Conservation (phyloP, 352 stramenopile species). For the Globisporangium parvum region DNA sequence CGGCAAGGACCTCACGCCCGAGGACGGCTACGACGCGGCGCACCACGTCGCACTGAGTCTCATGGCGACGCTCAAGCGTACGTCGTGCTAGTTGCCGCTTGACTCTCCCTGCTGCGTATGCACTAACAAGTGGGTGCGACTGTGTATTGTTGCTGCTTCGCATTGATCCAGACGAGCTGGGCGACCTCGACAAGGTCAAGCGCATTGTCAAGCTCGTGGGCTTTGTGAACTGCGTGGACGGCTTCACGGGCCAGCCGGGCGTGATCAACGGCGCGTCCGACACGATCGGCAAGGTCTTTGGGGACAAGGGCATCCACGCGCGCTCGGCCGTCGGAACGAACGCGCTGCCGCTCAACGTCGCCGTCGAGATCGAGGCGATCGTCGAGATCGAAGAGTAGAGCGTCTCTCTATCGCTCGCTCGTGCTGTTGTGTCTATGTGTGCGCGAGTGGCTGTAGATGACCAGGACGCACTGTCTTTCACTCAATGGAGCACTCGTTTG, state of each 20-base stretch:
- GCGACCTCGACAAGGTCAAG: conserved; percentile 84
- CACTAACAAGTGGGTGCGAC: no score
- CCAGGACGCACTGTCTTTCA: no score
- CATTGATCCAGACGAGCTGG: conserved; percentile 33
- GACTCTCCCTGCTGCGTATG: background rate
- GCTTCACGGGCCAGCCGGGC: conserved; percentile 77
- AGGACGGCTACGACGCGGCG: conserved; percentile 85
- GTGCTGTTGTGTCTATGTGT: no score
- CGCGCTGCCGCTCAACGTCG: conserved; percentile 89
- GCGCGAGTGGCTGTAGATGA: no score
- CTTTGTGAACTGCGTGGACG: conserved; percentile 90
- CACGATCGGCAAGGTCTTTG: conserved; percentile 74
- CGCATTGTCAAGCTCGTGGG: conserved; percentile 91
- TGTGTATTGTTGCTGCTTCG: background rate
- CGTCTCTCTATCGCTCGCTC: no score
- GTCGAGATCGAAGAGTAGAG: conserved; percentile 70
- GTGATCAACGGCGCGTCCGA: conserved; percentile 93
- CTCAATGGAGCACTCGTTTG: no score
- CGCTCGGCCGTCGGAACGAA: conserved; percentile 92
- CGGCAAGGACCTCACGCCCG: conserved; percentile 65
- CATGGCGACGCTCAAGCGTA: conserved; percentile 80
- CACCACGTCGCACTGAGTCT: conserved; percentile 81
- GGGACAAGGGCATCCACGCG: conserved; percentile 65
- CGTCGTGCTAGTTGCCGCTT: background rate
- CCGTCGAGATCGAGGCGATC: conserved; percentile 94